phyloP scores from a whole-genome alignment of 2,329 filamentous ascomycete genomes.

The Pleochaeta shiraiana region DNA sequence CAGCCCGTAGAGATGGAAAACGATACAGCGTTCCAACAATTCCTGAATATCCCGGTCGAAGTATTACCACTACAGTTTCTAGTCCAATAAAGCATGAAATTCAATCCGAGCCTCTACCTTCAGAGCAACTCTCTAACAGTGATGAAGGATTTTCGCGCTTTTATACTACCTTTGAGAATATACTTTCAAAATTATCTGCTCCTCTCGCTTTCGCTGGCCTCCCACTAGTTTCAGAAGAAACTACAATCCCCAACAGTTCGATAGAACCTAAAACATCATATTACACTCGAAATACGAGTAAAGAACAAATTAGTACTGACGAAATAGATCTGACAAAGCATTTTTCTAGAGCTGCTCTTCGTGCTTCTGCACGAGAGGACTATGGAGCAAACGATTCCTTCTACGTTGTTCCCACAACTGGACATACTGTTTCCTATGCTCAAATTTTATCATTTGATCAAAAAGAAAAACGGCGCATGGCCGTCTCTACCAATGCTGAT shows the following conservation, averaged over 20 bases:
- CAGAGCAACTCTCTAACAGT: constrained; percentile 12
- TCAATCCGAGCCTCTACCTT: constrained; percentile 15
- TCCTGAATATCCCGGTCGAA: constrained; percentile 22
- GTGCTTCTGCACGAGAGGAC: constrained; percentile 50
- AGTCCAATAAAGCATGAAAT: constrained; percentile 23
- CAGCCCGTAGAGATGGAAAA: constrained; percentile 28
- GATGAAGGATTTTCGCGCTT: constrained; percentile 80
- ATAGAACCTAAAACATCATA: constrained; percentile 20
- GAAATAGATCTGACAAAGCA: constrained; percentile 56
- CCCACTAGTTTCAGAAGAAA: constrained; percentile 38
- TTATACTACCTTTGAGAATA: constrained; percentile 74
- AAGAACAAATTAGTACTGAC: constrained; percentile 24
- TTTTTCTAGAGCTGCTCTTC: constrained; percentile 68
- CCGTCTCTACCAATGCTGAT: constrained; percentile 25
- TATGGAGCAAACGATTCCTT: constrained; percentile 52
- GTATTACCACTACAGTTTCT: constrained; percentile 22
- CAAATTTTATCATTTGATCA: constrained; percentile 57
- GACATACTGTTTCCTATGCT: constrained; percentile 82
- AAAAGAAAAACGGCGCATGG: constrained; percentile 40
- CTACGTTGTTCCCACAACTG: constrained; percentile 82
- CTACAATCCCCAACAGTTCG: constrained; percentile 18
- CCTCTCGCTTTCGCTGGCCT: constrained; percentile 85
- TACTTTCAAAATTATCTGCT: constrained; percentile 75
- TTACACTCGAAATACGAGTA: constrained; percentile 12
- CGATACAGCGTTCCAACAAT: constrained; percentile 30